Evolutionary conservation across 2,329 filamentous ascomycete genomes (phyloP), one percentile per base, ranked within the genome.

Genomic region (Colletotrichum gloeosporioides): DNA sequence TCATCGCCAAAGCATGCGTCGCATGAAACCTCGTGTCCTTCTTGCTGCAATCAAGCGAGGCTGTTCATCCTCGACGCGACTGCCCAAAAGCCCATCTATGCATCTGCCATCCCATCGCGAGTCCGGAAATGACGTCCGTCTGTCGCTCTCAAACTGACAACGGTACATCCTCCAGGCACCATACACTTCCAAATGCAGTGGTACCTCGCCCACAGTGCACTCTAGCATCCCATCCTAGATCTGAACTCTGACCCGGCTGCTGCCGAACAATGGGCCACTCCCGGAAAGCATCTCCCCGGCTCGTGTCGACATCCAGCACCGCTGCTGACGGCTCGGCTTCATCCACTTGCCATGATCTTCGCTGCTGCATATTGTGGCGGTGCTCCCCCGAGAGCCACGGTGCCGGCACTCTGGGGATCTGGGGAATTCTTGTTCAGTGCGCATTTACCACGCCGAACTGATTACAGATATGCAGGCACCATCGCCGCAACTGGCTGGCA

Each of bases 81-180:
- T 29, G 44, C 7, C 8, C 39, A 57, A 32, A 22, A 71, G 31
- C 22, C 18, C 29, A 57, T 31, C 32, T 69, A 18, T 61, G 59
- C 66, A 64, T 34, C 71, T 74, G 71, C 32, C 72, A 75, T 74
- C 72, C 72, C 72, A 75, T 71, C 44, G 63, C 57, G 68, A 49
- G 44, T 27, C 27, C 39, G 53, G 36, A 31, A 25, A 76, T 73
- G 69, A 69, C 69, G 55, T 73, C 27, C 55, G 25, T 22, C 62
- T 27, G 2, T 69, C 39, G 15, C 39, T 55, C 29, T 67, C 16
- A 25, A 31, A 61, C 62, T 27, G 39, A 15, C 15, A 18, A 22
- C 10, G 25, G 31, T 72, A 67, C 63, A 15, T 65, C 18, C 57
- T 15, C 49, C 64, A 22, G 69, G 31, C 53, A 73, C 53, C 63